A percentile compares a stretch with the other conserved stretches of the same genome.
Conservation (phyloP, 371 early-diverging fungal species). For the Mortierella sp. region DNA sequence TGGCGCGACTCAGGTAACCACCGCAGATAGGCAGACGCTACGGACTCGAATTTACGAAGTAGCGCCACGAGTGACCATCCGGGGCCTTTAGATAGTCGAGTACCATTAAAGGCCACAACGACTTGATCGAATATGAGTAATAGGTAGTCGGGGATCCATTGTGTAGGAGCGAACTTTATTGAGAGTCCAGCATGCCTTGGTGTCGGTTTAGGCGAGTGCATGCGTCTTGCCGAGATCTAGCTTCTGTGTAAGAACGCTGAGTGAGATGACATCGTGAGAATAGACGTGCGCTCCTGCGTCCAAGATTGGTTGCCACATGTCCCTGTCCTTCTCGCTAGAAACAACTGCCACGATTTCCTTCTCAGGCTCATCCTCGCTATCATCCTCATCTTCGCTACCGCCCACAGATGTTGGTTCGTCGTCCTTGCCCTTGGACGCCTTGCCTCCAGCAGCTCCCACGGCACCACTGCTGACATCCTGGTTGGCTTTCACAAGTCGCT, state of each 20-base stretch:
- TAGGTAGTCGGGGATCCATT: too few species aligned
- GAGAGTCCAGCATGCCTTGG: too few species aligned
- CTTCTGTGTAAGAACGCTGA: constrained; percentile 24
- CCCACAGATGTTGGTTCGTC: background rate
- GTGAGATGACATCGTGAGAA: constrained; percentile 35
- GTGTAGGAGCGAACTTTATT: too few species aligned
- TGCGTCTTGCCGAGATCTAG: constrained; percentile 29
- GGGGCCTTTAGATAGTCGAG: too few species aligned
- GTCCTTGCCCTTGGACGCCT: background rate
- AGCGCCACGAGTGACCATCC: too few species aligned
- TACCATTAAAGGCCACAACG: too few species aligned
- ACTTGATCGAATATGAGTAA: too few species aligned
- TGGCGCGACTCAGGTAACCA: too few species aligned
- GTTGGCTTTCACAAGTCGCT: constrained; percentile 19
- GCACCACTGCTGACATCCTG: too few species aligned
- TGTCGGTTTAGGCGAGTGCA: constrained; percentile 13
- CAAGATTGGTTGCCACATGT: constrained; percentile 43
- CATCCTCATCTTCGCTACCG: constrained; percentile 3
- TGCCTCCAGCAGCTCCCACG: background rate
- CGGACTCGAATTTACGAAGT: too few species aligned
- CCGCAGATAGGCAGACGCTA: too few species aligned
- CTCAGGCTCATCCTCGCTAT: constrained; percentile 7
- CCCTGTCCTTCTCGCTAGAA: constrained; percentile 37
- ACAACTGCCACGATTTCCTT: constrained; percentile 29
- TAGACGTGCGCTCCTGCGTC: constrained; percentile 33